These are phyloP conservation scores for Stellera chamaejasme DNA, from an alignment of 345 rosid species.

Conservation along the genomic window DNA sequence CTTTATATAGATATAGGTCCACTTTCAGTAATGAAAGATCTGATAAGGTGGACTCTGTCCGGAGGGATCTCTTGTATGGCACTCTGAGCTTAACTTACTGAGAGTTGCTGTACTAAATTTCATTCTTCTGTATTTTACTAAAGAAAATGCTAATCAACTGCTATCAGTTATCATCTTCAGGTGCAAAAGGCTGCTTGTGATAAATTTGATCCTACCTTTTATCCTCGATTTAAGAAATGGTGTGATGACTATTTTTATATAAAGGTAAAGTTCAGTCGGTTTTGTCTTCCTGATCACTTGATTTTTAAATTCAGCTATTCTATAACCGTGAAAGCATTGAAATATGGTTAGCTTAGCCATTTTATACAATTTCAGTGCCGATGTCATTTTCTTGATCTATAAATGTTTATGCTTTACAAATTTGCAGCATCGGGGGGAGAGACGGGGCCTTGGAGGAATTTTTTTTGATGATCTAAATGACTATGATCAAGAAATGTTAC, in stretches of 20 bases:
- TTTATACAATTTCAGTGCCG: background rate
- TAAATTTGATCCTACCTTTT: conserved; percentile 82
- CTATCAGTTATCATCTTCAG: conserved; percentile 27
- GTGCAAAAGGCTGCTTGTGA: conserved; percentile 75
- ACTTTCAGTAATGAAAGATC: too few relatives aligned
- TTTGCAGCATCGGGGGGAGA: conserved; percentile 84
- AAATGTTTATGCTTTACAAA: background rate
- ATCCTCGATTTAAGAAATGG: conserved; percentile 94
- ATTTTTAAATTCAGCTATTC: background rate
- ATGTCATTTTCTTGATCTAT: background rate
- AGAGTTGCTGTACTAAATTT: background rate
- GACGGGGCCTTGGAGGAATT: conserved; percentile 97
- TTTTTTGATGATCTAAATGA: conserved; percentile 96
- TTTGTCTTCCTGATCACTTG: background rate
- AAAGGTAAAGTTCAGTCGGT: conserved; percentile 61
- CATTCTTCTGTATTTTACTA: background rate
- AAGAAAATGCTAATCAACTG: background rate
- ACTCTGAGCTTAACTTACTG: too few relatives aligned
- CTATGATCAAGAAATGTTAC: conserved; percentile 91
- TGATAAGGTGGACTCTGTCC: too few relatives aligned
- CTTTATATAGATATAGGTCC: too few relatives aligned
- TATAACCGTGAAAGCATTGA: background rate
- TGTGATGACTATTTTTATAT: conserved; percentile 94
- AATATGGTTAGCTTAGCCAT: background rate
- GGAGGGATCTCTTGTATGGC: too few relatives aligned